These are phyloP conservation scores for Warburgia ugandensis DNA, from an alignment of 164 flowering plant genomes.

Conservation along the genomic window DNA sequence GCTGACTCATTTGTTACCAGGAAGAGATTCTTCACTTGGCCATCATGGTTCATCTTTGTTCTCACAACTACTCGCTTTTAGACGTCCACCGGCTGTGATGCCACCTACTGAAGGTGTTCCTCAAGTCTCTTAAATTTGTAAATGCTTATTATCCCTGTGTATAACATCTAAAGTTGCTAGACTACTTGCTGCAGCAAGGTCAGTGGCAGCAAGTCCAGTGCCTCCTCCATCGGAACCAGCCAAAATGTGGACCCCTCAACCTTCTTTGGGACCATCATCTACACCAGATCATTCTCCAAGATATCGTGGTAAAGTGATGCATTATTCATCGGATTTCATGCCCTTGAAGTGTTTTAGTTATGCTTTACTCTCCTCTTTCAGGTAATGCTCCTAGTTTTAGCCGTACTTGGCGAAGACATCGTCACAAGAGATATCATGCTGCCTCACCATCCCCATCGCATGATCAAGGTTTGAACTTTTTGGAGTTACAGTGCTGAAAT, in stretches of 20 bases:
- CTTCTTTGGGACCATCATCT: slow-evolving; percentile 23
- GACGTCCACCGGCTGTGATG: neutral
- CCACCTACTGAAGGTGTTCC: neutral
- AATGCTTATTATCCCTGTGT: neutral
- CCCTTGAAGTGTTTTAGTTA: neutral
- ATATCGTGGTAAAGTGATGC: slow-evolving; percentile 29
- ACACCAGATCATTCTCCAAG: slow-evolving; percentile 52
- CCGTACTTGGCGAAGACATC: slow-evolving; percentile 25
- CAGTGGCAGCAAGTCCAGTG: slow-evolving; percentile 18
- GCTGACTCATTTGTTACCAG: too few relatives aligned
- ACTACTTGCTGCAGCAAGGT: slow-evolving; percentile 30
- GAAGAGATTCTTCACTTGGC: too few relatives aligned
- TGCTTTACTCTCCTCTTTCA: slow-evolving; percentile 16
- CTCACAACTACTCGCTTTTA: too few relatives aligned
- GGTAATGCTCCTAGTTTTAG: slow-evolving; percentile 34
- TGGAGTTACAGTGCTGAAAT: neutral
- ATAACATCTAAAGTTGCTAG: slow-evolving; percentile 4
- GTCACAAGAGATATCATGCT: slow-evolving; percentile 25
- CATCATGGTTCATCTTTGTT: too few relatives aligned
- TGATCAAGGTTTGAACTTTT: slow-evolving; percentile 16
- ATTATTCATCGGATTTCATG: slow-evolving; percentile 4
- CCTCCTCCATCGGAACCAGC: slow-evolving; percentile 22
- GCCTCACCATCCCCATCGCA: slow-evolving; percentile 45
- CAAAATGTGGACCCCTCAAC: slow-evolving; percentile 11
- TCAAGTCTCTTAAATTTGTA: neutral